Conservation (phyloP, 805 yeast species). For the Metschnikowia gelsemii region DNA sequence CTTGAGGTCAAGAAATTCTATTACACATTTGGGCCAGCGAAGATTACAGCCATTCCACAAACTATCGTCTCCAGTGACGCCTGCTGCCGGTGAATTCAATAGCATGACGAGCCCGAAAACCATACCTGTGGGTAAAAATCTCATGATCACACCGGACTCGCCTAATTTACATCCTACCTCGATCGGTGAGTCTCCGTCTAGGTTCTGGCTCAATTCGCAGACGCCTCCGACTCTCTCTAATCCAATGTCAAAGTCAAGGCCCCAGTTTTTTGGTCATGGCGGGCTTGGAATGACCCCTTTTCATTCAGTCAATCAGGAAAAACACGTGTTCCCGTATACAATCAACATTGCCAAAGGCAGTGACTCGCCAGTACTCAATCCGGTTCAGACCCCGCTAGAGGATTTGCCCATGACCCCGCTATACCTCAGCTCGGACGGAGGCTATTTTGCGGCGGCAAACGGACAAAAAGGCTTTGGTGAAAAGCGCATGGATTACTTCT, state of each 20-base stretch:
- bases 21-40: conserved; percentile 30
- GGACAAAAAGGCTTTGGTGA: conserved; percentile 6
- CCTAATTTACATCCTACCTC: conserved; percentile 54
- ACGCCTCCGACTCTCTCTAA: conserved; percentile 47
- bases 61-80: conserved; percentile 25
- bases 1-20: conserved; percentile 20
- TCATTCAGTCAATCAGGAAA: conserved; percentile 2
- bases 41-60: conserved; percentile 39
- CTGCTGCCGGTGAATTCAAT: conserved; percentile 16
- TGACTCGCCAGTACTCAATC: conserved; percentile 38
- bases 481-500: conserved; percentile 7
- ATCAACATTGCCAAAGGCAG: conserved; percentile 10
- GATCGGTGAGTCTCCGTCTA: conserved; percentile 54
- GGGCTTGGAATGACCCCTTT: conserved; percentile 5
- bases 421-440: conserved; percentile 17
- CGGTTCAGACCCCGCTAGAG: conserved; percentile 44
- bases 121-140: conserved; percentile 29
- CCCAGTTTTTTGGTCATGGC: conserved; percentile 10
- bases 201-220: conserved; percentile 51
- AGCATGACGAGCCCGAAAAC: conserved; percentile 24
- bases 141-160: conserved; percentile 43
- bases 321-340: conserved; percentile 1
- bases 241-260: conserved; percentile 23
- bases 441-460: conserved; percentile 15
- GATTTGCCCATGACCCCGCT: conserved; percentile 48